These are phyloP conservation scores for Tetrapisispora fleetii DNA, from an alignment of 805 yeast genomes.

Conservation along the genomic window DNA sequence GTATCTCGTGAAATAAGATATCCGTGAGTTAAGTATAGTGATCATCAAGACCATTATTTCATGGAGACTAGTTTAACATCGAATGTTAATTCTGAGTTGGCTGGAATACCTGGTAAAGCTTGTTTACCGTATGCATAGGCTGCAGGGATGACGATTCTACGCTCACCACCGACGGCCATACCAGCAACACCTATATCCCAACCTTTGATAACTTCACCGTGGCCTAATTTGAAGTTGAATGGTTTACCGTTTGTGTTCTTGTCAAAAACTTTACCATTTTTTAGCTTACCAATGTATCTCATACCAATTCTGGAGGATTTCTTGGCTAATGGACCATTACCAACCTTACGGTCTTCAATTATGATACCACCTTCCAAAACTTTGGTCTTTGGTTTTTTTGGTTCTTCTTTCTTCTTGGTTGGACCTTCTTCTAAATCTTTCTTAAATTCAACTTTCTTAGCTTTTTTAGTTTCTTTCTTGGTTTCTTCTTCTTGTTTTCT, in stretches of 20 bases:
- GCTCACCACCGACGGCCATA: constrained; percentile 98
- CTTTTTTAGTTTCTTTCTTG: constrained; percentile 33
- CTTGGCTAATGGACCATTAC: constrained; percentile 84
- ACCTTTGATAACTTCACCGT: constrained; percentile 97
- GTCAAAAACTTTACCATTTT: constrained; percentile 94
- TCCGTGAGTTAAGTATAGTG: not conserved
- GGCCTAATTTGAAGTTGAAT: constrained; percentile 80
- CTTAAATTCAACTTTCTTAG: constrained; percentile 79
- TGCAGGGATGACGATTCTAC: constrained; percentile 93
- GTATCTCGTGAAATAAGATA: not conserved
- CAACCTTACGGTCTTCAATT: constrained; percentile 84
- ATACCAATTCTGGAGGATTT: constrained; percentile 86
- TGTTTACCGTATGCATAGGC: constrained; percentile 94
- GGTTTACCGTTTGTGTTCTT: constrained; percentile 97
- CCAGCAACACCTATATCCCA: constrained; percentile 99
- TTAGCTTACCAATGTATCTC: constrained; percentile 95
- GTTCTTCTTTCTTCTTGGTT: constrained; percentile 36
- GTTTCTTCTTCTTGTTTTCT: constrained; percentile 23
- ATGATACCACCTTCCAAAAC: constrained; percentile 88
- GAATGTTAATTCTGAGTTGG: constrained; percentile 91
- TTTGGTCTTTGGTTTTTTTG: constrained; percentile 50
- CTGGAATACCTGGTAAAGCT: constrained; percentile 93
- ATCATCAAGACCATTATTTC: constrained; percentile 41
- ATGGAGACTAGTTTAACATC: constrained; percentile 89
- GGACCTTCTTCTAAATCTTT: constrained; percentile 94